phyloP scores from a whole-genome alignment of 2,329 filamentous ascomycete genomes.

The Penicillium aurantiogriseum region DNA sequence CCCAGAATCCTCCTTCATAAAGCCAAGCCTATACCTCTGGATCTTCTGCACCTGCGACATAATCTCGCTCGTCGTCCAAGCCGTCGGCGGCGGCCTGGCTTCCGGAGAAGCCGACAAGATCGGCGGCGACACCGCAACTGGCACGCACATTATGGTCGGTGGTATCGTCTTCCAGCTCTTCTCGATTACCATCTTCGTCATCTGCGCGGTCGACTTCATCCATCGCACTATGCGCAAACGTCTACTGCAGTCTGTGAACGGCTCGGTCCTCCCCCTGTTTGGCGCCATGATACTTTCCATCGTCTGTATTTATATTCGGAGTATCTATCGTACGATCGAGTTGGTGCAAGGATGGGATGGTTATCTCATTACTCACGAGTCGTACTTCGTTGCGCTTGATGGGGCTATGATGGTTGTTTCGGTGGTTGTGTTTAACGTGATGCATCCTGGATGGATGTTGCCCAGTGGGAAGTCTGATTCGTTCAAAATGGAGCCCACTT shows the following conservation, averaged over 20 bases:
- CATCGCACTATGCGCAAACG: conserved; percentile 32
- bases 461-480: conserved; percentile 21
- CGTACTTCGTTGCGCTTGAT: conserved; percentile 52
- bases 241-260: conserved; percentile 26
- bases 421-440: conserved; percentile 46
- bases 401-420: conserved; percentile 50
- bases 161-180: conserved; percentile 61
- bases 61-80: conserved; percentile 56
- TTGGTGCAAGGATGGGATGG: conserved; percentile 52
- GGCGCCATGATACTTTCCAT: conserved; percentile 45
- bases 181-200: conserved; percentile 54
- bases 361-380: conserved; percentile 51
- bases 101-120: conserved; percentile 45
- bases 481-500: conserved; percentile 9
- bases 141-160: conserved; percentile 52
- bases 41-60: conserved; percentile 56
- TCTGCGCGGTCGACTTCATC: conserved; percentile 50
- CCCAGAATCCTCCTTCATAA: conserved; percentile 44
- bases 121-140: conserved; percentile 48
- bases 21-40: conserved; percentile 47
- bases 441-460: conserved; percentile 47
- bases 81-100: conserved; percentile 55
- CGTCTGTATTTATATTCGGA: conserved; percentile 48
- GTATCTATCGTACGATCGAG: conserved; percentile 53
- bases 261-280: conserved; percentile 34